phyloP scores from a whole-genome alignment of 2,329 filamentous ascomycete genomes.

The Fusarium gaditjirri region DNA sequence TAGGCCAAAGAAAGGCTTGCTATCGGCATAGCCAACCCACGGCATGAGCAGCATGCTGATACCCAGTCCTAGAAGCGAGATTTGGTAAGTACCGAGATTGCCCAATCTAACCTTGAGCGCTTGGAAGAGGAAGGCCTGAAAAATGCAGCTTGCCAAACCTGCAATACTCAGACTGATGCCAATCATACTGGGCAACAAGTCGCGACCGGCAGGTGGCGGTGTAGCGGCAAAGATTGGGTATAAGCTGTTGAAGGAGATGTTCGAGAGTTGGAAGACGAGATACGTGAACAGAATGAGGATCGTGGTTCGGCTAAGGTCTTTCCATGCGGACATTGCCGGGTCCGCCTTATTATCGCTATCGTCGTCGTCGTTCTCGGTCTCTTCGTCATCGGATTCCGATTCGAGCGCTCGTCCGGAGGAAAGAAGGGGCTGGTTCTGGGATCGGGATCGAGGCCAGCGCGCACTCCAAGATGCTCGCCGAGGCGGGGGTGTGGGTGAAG shows the following conservation, averaged over 20 bases:
- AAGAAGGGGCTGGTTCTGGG: slow-evolving; percentile 46
- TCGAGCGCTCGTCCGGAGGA: slow-evolving; percentile 31
- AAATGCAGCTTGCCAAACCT: slow-evolving; percentile 85
- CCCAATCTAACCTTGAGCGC: slow-evolving; percentile 81
- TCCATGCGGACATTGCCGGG: slow-evolving; percentile 52
- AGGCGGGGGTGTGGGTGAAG: slow-evolving; percentile 25
- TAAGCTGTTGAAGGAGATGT: slow-evolving; percentile 94
- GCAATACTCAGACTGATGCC: slow-evolving; percentile 87
- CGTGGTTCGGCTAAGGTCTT: slow-evolving; percentile 80
- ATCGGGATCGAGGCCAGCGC: slow-evolving; percentile 50
- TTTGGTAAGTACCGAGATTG: slow-evolving; percentile 85
- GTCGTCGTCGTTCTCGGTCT: slow-evolving; percentile 41
- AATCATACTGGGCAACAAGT: slow-evolving; percentile 80
- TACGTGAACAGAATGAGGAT: slow-evolving; percentile 85
- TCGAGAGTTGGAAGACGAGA: slow-evolving; percentile 91
- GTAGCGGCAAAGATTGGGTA: slow-evolving; percentile 93
- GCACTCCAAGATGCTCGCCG: slow-evolving; percentile 52
- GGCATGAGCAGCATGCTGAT: slow-evolving; percentile 89
- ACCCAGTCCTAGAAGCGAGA: slow-evolving; percentile 81
- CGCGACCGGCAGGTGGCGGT: slow-evolving; percentile 78
- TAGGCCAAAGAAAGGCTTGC: slow-evolving; percentile 64
- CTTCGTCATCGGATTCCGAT: slow-evolving; percentile 43
- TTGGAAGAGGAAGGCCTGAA: slow-evolving; percentile 88
- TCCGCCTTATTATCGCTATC: slow-evolving; percentile 32
- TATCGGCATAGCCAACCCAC: slow-evolving; percentile 82